Percentiles rank a stretch among this genome's conserved stretches.
Evolutionary conservation across 768 basidiomycete species (phyloP).

Genomic region (Heimioporus sp.): DNA sequence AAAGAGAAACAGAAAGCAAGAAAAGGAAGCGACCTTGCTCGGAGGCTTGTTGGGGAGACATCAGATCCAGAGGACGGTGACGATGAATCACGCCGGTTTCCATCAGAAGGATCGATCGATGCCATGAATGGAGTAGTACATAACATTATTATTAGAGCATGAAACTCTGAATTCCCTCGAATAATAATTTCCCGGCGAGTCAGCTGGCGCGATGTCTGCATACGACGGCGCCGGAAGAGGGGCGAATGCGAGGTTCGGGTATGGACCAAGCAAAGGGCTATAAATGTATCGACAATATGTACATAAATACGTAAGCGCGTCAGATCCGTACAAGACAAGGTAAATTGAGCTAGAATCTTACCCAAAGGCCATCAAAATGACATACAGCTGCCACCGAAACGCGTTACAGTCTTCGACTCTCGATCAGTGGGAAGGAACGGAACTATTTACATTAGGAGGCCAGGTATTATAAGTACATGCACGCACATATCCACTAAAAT

Average conservation of each 20-base stretch:
- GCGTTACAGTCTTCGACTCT: slow-evolving; percentile 13
- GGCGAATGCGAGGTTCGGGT: slow-evolving; percentile 12
- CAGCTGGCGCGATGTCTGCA: not conserved
- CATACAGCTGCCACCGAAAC: slow-evolving; percentile 17
- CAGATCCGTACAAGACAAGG: slow-evolving; percentile 28
- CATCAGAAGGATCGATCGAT: slow-evolving; percentile 32
- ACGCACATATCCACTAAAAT: slow-evolving; percentile 35
- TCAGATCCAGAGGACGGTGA: slow-evolving; percentile 12
- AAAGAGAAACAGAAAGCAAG: not conserved
- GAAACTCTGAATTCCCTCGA: not conserved
- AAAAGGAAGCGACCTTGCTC: slow-evolving; percentile 2
- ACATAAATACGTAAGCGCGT: slow-evolving; percentile 24
- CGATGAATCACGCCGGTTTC: slow-evolving; percentile 19
- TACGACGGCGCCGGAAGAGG: slow-evolving; percentile 12
- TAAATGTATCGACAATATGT: not conserved
- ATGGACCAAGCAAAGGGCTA: not conserved
- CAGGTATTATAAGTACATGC: slow-evolving; percentile 37
- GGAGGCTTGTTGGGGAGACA: not conserved
- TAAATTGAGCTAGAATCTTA: slow-evolving; percentile 26
- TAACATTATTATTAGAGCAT: not conserved
- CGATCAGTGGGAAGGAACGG: slow-evolving; percentile 5
- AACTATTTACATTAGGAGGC: slow-evolving; percentile 33
- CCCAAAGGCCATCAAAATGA: slow-evolving; percentile 32
- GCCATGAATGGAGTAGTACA: slow-evolving; percentile 20
- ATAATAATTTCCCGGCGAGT: slow-evolving; percentile 7